Evolutionary conservation across 768 basidiomycete genomes (phyloP).

Genomic region (Butyriboletus loyo): DNA sequence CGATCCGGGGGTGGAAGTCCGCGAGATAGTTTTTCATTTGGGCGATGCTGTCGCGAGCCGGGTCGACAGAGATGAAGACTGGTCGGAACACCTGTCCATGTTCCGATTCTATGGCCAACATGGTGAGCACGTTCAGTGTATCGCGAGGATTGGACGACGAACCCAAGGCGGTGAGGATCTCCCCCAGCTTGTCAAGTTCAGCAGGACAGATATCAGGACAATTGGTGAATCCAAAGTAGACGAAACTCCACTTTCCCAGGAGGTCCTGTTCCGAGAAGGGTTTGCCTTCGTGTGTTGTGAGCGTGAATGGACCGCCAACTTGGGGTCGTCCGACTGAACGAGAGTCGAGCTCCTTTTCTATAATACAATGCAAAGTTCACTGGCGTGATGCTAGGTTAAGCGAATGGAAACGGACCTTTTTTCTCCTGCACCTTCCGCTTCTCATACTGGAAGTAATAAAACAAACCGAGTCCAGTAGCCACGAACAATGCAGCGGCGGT

Average conservation of each 20-base stretch:
- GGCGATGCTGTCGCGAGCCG: slow-evolving; percentile 74
- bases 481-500: slow-evolving; percentile 80
- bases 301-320: slow-evolving; percentile 87
- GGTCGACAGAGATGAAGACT: slow-evolving; percentile 95
- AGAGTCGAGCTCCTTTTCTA: slow-evolving; percentile 72
- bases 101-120: slow-evolving; percentile 51
- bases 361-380: neutral
- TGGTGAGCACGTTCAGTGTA: slow-evolving; percentile 7
- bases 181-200: slow-evolving; percentile 92
- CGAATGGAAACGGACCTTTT: slow-evolving; percentile 51
- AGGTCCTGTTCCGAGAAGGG: slow-evolving; percentile 82
- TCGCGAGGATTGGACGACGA: slow-evolving; percentile 20
- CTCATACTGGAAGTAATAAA: slow-evolving; percentile 85
- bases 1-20: slow-evolving; percentile 90
- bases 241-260: slow-evolving; percentile 84
- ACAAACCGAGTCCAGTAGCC: slow-evolving; percentile 76
- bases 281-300: slow-evolving; percentile 62
- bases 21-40: slow-evolving; percentile 62
- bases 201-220: slow-evolving; percentile 99
- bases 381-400: neutral
- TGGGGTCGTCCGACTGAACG: slow-evolving; percentile 80
- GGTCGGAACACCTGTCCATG: slow-evolving; percentile 77
- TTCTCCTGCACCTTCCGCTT: slow-evolving; percentile 75
- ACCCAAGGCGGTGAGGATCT: slow-evolving; percentile 72
- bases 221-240: slow-evolving; percentile 99